Conservation (phyloP, 2,329 filamentous ascomycete species). For the Phialophora verrucosa region DNA sequence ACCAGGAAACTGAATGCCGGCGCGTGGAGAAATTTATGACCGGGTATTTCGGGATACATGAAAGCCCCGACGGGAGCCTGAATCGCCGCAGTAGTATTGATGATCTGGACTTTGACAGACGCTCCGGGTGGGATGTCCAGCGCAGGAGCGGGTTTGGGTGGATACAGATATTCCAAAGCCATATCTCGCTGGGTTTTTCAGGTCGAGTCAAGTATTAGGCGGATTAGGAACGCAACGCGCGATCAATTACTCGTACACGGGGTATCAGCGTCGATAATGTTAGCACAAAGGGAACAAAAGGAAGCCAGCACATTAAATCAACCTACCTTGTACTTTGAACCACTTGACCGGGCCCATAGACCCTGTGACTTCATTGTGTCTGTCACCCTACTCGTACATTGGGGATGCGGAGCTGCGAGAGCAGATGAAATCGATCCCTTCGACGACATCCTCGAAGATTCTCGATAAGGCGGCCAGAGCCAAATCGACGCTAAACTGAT, state of each 20-base stretch:
- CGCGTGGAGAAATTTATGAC: not conserved
- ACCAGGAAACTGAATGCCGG: slow-evolving; percentile 50
- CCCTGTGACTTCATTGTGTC: not conserved
- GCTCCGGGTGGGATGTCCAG: slow-evolving; percentile 17
- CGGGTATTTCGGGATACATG: slow-evolving; percentile 8
- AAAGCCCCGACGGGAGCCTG: slow-evolving; percentile 11
- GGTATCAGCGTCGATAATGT: not conserved
- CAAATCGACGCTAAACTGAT: not conserved
- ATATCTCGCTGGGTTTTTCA: not conserved
- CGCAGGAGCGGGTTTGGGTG: slow-evolving; percentile 7
- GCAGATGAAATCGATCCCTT: not conserved
- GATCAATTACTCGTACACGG: no score
- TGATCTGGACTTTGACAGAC: slow-evolving; percentile 17
- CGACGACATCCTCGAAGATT: not conserved
- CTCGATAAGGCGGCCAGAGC: not conserved
- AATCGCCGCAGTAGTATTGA: slow-evolving; percentile 12
- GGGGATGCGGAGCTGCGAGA: not conserved
- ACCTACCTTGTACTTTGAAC: not conserved
- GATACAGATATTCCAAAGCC: slow-evolving; percentile 14
- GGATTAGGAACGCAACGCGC: not conserved
- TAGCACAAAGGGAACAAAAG: not conserved
- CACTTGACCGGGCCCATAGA: not conserved
- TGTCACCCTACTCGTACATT: not conserved
- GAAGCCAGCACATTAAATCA: not conserved
- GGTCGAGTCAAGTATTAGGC: not conserved